Conservation (phyloP, 2,329 filamentous ascomycete genomes). For the Arthrocladium fulminans region DNA sequence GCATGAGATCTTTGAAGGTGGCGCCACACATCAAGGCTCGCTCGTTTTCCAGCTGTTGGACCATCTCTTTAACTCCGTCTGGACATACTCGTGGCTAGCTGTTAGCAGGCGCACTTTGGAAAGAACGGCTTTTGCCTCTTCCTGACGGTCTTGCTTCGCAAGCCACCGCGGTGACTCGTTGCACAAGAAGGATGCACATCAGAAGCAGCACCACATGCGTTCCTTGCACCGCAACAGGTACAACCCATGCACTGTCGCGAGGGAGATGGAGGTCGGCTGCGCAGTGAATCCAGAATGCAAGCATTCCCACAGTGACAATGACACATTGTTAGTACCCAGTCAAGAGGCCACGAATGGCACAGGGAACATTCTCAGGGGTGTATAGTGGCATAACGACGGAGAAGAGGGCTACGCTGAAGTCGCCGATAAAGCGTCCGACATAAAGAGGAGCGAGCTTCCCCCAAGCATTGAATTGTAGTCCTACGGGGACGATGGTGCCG, state of each 20-base stretch:
- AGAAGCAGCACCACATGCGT: slow-evolving; percentile 33
- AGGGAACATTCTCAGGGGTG: slow-evolving; percentile 51
- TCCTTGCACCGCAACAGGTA: slow-evolving; percentile 57
- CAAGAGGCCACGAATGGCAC: slow-evolving; percentile 50
- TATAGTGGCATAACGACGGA: slow-evolving; percentile 53
- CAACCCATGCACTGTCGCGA: slow-evolving; percentile 46
- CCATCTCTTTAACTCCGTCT: slow-evolving; percentile 53
- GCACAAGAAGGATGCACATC: slow-evolving; percentile 24
- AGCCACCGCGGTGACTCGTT: slow-evolving; percentile 28
- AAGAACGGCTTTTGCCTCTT: slow-evolving; percentile 51
- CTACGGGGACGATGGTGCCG: slow-evolving; percentile 41
- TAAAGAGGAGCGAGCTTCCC: slow-evolving; percentile 43
- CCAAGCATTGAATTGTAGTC: slow-evolving; percentile 34
- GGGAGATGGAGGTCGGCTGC: slow-evolving; percentile 38
- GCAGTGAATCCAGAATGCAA: slow-evolving; percentile 46
- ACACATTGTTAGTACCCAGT: slow-evolving; percentile 54
- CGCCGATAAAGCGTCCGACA: slow-evolving; percentile 45
- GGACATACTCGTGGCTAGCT: slow-evolving; percentile 44
- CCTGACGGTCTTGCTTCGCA: slow-evolving; percentile 59
- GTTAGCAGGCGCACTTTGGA: slow-evolving; percentile 49
- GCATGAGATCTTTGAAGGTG: slow-evolving; percentile 47
- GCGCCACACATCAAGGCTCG: slow-evolving; percentile 47
- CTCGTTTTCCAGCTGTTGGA: slow-evolving; percentile 52
- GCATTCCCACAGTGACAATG: slow-evolving; percentile 37
- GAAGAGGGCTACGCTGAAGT: slow-evolving; percentile 51